Percentiles rank a stretch among this genome's conserved stretches.
Evolutionary conservation across 2,329 filamentous ascomycete genomes (phyloP).

Genomic region (Colletotrichum neosansevieriae): DNA sequence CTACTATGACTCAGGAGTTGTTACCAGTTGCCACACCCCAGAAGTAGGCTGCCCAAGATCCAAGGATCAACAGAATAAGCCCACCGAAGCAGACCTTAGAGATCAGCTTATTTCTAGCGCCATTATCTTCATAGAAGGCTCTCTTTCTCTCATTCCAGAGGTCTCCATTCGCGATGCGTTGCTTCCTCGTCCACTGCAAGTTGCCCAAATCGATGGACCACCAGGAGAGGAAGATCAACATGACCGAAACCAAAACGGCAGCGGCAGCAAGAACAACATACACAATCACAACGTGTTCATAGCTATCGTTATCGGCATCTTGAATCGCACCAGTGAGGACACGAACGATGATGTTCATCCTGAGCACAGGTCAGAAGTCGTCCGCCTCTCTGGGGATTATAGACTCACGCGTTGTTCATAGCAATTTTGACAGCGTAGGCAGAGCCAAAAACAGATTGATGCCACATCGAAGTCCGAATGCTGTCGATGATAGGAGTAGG

Average conservation of each 20-base stretch:
- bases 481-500: conserved; percentile 71
- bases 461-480: conserved; percentile 70
- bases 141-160: conserved; percentile 51
- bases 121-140: conserved; percentile 50
- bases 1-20: conserved; percentile 44
- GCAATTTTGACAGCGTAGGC: conserved; percentile 71
- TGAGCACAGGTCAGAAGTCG: conserved; percentile 39
- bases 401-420: conserved; percentile 63
- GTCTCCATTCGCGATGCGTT: conserved; percentile 59
- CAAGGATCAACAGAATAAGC: conserved; percentile 60
- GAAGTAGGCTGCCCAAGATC: conserved; percentile 68
- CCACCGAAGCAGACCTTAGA: conserved; percentile 57
- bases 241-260: conserved; percentile 58
- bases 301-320: conserved; percentile 67
- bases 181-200: conserved; percentile 70
- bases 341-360: conserved; percentile 71
- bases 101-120: conserved; percentile 54
- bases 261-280: conserved; percentile 66
- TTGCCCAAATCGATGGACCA: conserved; percentile 55
- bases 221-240: conserved; percentile 53
- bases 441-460: conserved; percentile 70
- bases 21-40: conserved; percentile 70
- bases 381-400: too few relatives aligned
- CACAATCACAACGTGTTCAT: conserved; percentile 65
- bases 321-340: conserved; percentile 70